Percentiles rank a stretch among this genome's conserved stretches.
phyloP scores from a whole-genome alignment of 108 stramenopile genomes.

The Discostella pseudostelligera region DNA sequence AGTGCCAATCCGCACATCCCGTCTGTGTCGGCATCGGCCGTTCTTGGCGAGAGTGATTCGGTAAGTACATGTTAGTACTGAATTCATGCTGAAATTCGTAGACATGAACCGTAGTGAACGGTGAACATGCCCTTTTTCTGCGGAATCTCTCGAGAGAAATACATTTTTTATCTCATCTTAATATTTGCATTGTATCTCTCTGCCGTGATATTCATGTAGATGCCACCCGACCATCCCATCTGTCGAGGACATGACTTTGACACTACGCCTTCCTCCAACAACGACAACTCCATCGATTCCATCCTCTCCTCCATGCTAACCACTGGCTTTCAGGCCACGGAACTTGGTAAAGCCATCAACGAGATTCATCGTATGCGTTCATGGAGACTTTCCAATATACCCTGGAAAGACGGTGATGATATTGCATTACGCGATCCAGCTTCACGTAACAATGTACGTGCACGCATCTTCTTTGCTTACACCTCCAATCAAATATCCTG shows the following conservation, averaged over 20 bases:
- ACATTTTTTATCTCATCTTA: too few relatives aligned
- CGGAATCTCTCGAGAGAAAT: too few relatives aligned
- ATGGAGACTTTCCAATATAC: slow-evolving; percentile 89
- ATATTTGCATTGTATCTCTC: too few relatives aligned
- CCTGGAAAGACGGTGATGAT: slow-evolving; percentile 80
- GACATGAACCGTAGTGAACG: too few relatives aligned
- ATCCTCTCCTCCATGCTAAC: slow-evolving; percentile 79
- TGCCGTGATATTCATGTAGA: not conserved
- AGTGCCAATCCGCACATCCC: slow-evolving; percentile 80
- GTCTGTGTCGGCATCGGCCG: slow-evolving; percentile 76
- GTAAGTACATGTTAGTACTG: slow-evolving; percentile 53
- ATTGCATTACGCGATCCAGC: slow-evolving; percentile 59
- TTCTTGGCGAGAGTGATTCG: slow-evolving; percentile 71
- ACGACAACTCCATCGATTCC: slow-evolving; percentile 47
- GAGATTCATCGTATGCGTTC: slow-evolving; percentile 93
- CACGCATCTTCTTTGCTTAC: slow-evolving; percentile 95
- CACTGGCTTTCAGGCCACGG: slow-evolving; percentile 97
- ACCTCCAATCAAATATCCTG: slow-evolving; percentile 98
- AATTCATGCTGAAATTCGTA: too few relatives aligned
- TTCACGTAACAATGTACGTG: slow-evolving; percentile 73
- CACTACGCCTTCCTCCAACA: slow-evolving; percentile 17
- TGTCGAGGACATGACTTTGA: slow-evolving; percentile 91
- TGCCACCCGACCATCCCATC: slow-evolving; percentile 50
- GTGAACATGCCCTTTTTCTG: too few relatives aligned
- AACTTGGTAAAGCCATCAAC: slow-evolving; percentile 91